Evolutionary conservation across 225 moss, liverwort and hornwort genomes (phyloP), one percentile per base, ranked within the genome.

Genomic region (Straminergon stramineum): DNA sequence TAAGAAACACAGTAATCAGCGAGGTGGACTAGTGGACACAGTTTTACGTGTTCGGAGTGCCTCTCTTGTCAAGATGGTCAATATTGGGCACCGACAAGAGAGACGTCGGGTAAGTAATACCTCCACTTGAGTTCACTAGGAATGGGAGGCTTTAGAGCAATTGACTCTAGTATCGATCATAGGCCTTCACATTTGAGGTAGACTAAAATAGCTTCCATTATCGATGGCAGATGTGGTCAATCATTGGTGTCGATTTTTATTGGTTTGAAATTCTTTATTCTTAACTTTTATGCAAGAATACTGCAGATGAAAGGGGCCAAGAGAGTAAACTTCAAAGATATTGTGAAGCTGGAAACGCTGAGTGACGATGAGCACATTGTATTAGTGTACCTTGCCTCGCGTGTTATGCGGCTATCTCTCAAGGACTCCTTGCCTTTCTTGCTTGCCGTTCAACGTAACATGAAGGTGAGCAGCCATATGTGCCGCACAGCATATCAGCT

Each of bases 341-440:
- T 99, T 76, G 95, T 99, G 87, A 97, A 96, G 88, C 94, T 99
- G 93, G 99, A 99, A 92, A 97, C 97, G 30, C 91, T 99, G 48
- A 96, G 95, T 77, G 99, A 99, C 68, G 97, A 99, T 92, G 97
- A 99, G 92, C 99, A 99, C 83, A 96, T 99, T 83, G 99, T 97
- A 71, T 95, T 99, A 85, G 92, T 99, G 86, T 97, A 99, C 90
- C 96, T 99, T 87, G 95, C 95, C 85, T 97, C 99, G 80, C 95
- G 97, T 84, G 99, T 99, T n/a, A 95, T 97, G 99, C 95, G 99
- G 83, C 95, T 97, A 24, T 99, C 99, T 81, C 94, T 99, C 77
- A 97, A 96, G 87, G 99, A 99, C 78, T 96, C 99, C 82, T 90
- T 99, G 89, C 99, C 99, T 63, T 99, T 99, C 85, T 91, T 99